Evolutionary conservation across 768 basidiomycete species (phyloP).

Genomic region (Xerocomellus amylosporus): DNA sequence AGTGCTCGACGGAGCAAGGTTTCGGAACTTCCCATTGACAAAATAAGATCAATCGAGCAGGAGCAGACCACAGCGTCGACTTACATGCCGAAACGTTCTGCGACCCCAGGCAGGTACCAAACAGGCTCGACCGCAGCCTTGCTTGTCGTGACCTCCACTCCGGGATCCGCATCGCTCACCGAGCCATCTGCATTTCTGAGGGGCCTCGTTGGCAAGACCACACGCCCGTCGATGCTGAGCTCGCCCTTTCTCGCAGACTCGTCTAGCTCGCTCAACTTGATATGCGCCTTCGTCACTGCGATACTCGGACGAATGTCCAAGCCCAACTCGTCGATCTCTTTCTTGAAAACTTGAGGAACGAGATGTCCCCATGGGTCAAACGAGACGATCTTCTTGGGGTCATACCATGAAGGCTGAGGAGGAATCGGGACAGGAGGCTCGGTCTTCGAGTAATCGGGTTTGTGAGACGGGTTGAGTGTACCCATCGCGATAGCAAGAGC

Average conservation of each 20-base stretch:
- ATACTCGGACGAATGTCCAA: slow-evolving; percentile 91
- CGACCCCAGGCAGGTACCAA: slow-evolving; percentile 93
- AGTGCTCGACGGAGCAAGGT: slow-evolving; percentile 81
- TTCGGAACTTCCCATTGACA: slow-evolving; percentile 58
- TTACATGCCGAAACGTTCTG: slow-evolving; percentile 90
- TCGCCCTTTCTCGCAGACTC: slow-evolving; percentile 71
- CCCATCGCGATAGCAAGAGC: slow-evolving; percentile 92
- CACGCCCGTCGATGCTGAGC: slow-evolving; percentile 74
- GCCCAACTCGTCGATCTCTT: slow-evolving; percentile 58
- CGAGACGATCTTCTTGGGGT: slow-evolving; percentile 78
- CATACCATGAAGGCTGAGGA: slow-evolving; percentile 74
- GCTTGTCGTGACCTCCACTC: slow-evolving; percentile 83
- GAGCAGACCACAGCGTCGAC: slow-evolving; percentile 24
- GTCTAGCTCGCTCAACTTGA: slow-evolving; percentile 94
- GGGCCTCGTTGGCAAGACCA: slow-evolving; percentile 70
- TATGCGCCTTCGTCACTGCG: slow-evolving; percentile 87
- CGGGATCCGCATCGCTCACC: slow-evolving; percentile 54
- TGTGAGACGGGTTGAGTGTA: slow-evolving; percentile 71
- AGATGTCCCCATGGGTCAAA: slow-evolving; percentile 95
- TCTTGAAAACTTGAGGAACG: slow-evolving; percentile 66
- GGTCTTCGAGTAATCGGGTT: slow-evolving; percentile 78
- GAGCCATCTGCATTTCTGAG: slow-evolving; percentile 63
- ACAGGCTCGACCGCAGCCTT: slow-evolving; percentile 97
- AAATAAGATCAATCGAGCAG: background rate
- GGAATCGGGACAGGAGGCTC: slow-evolving; percentile 83